Conservation (phyloP, 139 green algal species). For the Mychonastes homosphaera region DNA sequence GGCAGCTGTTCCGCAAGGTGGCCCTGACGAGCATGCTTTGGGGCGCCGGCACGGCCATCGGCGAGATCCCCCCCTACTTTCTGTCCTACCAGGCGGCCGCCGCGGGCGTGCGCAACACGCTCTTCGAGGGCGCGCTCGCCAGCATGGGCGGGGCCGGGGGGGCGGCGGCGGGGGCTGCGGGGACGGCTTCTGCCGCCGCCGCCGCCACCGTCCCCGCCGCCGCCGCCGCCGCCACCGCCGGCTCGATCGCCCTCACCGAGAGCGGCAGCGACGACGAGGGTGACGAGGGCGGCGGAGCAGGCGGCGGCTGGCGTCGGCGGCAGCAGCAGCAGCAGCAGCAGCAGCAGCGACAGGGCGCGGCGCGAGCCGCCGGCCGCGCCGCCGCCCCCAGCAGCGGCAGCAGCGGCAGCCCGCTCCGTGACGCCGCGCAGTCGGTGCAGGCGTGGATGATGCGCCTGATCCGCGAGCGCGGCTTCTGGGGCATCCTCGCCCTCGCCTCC, state of each 20-base stretch:
- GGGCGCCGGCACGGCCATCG: constrained; percentile 78
- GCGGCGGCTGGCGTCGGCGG: too few relatives aligned
- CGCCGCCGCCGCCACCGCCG: neutral
- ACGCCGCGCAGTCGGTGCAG: too few relatives aligned
- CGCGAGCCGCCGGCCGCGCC: too few relatives aligned
- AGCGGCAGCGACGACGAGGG: neutral
- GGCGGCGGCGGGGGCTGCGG: neutral
- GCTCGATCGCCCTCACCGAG: neutral
- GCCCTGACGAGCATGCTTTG: constrained; percentile 59
- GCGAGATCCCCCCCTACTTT: constrained; percentile 83
- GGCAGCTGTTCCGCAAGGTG: constrained; percentile 53
- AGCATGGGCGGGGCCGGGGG: neutral
- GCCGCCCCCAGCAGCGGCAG: too few relatives aligned
- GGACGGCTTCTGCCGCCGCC: neutral
- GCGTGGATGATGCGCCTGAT: constrained; percentile 80
- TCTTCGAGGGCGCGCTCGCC: neutral
- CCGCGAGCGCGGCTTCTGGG: constrained; percentile 64
- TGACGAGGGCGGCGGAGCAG: neutral
- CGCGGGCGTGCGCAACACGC: constrained; percentile 34
- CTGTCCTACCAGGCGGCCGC: constrained; percentile 67
- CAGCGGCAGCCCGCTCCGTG: too few relatives aligned
- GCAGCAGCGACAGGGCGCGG: too few relatives aligned
- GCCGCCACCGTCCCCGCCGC: neutral
- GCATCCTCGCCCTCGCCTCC: constrained; percentile 75
- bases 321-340: too few relatives aligned